Evolutionary conservation across 2,329 filamentous ascomycete genomes (phyloP).

Genomic region (Clarireedia paspali): DNA sequence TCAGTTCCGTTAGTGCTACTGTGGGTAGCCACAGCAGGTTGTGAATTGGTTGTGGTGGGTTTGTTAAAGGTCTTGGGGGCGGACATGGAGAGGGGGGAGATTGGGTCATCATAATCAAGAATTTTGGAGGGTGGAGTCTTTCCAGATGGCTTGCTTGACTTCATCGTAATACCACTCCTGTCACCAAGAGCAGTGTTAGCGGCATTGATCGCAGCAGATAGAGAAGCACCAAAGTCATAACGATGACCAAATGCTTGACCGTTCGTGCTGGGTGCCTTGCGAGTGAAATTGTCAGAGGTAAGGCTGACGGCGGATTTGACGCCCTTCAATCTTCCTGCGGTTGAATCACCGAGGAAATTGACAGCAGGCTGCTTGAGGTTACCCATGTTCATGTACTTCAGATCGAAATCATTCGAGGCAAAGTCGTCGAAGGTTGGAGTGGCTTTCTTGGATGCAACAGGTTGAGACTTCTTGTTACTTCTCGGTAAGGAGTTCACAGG

Average conservation of each 20-base stretch:
- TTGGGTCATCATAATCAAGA: constrained; percentile 5
- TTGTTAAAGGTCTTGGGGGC: constrained; percentile 14
- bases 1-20: constrained; percentile 34
- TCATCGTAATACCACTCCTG: constrained; percentile 46
- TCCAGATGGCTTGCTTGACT: constrained; percentile 17
- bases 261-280: constrained; percentile 39
- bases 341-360: constrained; percentile 54
- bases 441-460: constrained; percentile 41
- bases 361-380: constrained; percentile 52
- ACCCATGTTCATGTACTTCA: constrained; percentile 34
- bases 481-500: constrained; percentile 52
- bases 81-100: constrained; percentile 18
- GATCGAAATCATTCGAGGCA: constrained; percentile 42
- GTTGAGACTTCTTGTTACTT: constrained; percentile 50
- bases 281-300: constrained; percentile 32
- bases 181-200: constrained; percentile 58
- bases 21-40: constrained; percentile 14
- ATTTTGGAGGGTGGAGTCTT: constrained; percentile 18
- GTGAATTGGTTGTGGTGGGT: constrained; percentile 21
- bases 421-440: constrained; percentile 62
- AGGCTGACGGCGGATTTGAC: constrained; percentile 55
- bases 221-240: constrained; percentile 92
- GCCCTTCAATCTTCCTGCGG: constrained; percentile 58
- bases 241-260: constrained; percentile 80
- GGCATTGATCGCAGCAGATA: constrained; percentile 72